These are phyloP conservation scores for Sequoiadendron giganteum DNA, from an alignment of 75 land plant species.

Conservation along the genomic window DNA sequence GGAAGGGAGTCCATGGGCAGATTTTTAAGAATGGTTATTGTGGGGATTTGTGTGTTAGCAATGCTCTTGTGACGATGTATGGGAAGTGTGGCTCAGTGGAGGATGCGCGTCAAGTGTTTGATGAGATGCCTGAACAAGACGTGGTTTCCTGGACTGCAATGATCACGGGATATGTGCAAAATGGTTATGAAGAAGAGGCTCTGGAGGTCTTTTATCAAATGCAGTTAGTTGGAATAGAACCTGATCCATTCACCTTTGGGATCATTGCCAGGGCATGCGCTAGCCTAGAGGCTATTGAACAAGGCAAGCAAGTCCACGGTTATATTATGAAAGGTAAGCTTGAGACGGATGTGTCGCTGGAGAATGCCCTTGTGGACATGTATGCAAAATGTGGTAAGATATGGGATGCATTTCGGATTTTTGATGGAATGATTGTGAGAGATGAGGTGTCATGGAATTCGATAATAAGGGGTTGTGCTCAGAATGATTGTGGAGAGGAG, in stretches of 20 bases:
- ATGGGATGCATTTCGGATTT: conserved; percentile 21
- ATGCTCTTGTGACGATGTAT: conserved; percentile 45
- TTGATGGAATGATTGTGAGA: conserved; percentile 17
- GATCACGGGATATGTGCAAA: conserved; percentile 20
- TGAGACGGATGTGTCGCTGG: conserved; percentile 11
- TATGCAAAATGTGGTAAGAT: conserved; percentile 29
- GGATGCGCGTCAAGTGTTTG: conserved; percentile 40
- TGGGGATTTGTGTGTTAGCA: conserved; percentile 36
- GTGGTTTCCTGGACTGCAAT: conserved; percentile 28
- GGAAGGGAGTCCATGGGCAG: conserved; percentile 23
- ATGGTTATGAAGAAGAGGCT: conserved; percentile 22
- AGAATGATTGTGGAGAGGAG: conserved; percentile 20
- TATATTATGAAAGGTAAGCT: conserved; percentile 24
- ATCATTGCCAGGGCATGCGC: conserved; percentile 34
- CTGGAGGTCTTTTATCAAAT: conserved; percentile 30
- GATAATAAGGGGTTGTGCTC: conserved; percentile 26
- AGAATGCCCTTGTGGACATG: conserved; percentile 37
- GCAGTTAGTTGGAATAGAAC: conserved; percentile 16
- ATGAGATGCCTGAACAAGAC: conserved; percentile 32
- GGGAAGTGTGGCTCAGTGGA: conserved; percentile 18
- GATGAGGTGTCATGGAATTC: conserved; percentile 36
- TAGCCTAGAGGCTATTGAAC: conserved; percentile 2
- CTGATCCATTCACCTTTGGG: conserved; percentile 28
- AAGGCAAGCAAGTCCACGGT: conserved; percentile 45
- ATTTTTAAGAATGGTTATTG: conserved; percentile 23